These are phyloP conservation scores for Neonectria faginata DNA, from an alignment of 2,329 filamentous ascomycete genomes.

Conservation along the genomic window DNA sequence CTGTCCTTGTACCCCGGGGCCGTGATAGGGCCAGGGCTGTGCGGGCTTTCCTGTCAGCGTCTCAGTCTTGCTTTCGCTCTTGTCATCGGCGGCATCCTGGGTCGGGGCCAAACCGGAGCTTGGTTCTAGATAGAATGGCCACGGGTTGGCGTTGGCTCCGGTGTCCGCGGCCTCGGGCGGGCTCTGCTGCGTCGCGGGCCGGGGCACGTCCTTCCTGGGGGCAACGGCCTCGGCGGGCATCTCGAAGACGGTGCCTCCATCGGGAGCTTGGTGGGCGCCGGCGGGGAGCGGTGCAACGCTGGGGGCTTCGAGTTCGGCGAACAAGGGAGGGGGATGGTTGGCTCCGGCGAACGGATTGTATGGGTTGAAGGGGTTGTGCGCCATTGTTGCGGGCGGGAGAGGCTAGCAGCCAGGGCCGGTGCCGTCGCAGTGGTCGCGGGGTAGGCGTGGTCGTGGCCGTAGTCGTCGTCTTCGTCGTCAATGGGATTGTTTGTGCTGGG, in stretches of 20 bases:
- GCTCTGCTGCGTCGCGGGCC: constrained; percentile 13
- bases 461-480: neutral
- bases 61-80: constrained; percentile 17
- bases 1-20: constrained; percentile 32
- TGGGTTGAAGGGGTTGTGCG: constrained; percentile 29
- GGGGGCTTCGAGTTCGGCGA: constrained; percentile 49
- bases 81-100: constrained; percentile 16
- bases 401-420: constrained; percentile 14
- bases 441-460: neutral
- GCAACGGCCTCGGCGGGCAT: constrained; percentile 47
- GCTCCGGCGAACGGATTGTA: constrained; percentile 31
- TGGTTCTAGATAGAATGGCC: constrained; percentile 48
- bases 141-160: constrained; percentile 43
- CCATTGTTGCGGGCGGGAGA: constrained; percentile 27
- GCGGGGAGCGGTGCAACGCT: constrained; percentile 25
- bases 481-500: neutral
- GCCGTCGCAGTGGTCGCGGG: constrained; percentile 9
- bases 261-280: constrained; percentile 33
- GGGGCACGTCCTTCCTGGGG: constrained; percentile 21
- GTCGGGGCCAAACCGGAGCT: constrained; percentile 14
- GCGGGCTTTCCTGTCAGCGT: constrained; percentile 7
- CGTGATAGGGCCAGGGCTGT: constrained; percentile 52
- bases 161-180: constrained; percentile 28
- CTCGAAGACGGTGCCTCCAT: constrained; percentile 47
- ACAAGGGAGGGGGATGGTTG: constrained; percentile 41